These are phyloP conservation scores for Phytophthora cactorum DNA, from an alignment of 352 stramenopile genomes.

Conservation along the genomic window DNA sequence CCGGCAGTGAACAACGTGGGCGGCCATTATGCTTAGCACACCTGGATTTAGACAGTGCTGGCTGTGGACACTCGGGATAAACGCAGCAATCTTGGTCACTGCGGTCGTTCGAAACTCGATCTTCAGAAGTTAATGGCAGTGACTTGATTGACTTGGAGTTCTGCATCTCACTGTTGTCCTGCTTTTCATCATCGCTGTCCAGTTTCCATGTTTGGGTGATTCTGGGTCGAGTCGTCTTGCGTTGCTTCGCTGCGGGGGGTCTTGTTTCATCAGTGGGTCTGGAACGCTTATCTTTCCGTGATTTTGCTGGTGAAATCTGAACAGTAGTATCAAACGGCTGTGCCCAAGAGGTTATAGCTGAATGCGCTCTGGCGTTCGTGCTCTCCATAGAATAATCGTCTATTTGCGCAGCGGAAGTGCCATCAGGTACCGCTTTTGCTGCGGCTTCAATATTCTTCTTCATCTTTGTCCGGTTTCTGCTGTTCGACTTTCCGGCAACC, in stretches of 20 bases:
- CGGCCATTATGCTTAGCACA: slow-evolving; percentile 11
- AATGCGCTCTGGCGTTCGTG: too few species aligned
- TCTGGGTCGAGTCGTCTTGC: neutral
- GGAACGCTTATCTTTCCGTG: neutral
- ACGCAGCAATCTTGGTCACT: neutral
- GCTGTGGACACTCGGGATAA: slow-evolving; percentile 1
- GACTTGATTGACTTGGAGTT: neutral
- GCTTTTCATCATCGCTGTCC: slow-evolving; percentile 3
- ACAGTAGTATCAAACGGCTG: too few species aligned
- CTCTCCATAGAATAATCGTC: too few species aligned
- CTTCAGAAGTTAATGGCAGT: neutral
- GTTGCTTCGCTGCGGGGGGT: neutral
- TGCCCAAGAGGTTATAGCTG: too few species aligned
- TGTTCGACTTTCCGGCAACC: too few species aligned
- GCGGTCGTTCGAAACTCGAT: neutral
- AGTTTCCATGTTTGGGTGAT: neutral
- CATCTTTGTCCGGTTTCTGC: too few species aligned
- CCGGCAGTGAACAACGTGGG: slow-evolving; percentile 3
- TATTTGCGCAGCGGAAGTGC: too few species aligned
- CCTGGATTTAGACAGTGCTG: neutral
- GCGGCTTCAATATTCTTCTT: too few species aligned
- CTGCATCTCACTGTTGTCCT: neutral
- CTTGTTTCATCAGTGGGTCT: neutral
- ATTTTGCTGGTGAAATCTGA: neutral
- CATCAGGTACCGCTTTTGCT: too few species aligned